Base-by-base conservation (phyloP, 2,329 filamentous ascomycete species). In the Verticillium klebahnii region DNA sequence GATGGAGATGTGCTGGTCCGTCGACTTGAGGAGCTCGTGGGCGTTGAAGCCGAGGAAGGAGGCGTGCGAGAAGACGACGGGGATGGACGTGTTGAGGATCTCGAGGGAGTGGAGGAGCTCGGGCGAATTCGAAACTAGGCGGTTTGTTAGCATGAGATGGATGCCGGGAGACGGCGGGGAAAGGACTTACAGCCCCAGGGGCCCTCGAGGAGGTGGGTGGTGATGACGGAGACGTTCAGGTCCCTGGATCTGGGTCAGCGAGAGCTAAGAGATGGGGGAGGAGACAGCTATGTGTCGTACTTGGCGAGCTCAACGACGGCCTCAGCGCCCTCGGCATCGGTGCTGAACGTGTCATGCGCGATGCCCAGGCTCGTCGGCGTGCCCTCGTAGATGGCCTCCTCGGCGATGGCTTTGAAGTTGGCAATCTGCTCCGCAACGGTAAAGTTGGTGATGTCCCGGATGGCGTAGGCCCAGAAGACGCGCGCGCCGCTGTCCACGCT, bases 1-100 rank as follows among this genome's bases (percentile, higher is more conserved):
- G 62, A 83, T 83, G 59, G 82, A 83, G 52, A 87, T 71, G 70
- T 81, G 81, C 58, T 85, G 78, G 69, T 86, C 81, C 2, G 77
- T 77, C 0, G 70, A 63, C 12, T 81, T 80, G 1, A 86, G 75
- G 0, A 83, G 72, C 1, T 70, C 60, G 0, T 73, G 72, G 15
- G 80, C 77, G 0, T 64, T 61, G 0, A 74, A 68, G 0, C 77
- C 78, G 19, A 84, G 68, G 69, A 75, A 82, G 15, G 72, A 74
- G 0, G 74, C 81, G 66, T 86, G 84, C 0, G 81, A 81, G 69
- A 86, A 80, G 59, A 86, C 73, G 3, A 85, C 70, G 0, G 83
- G 80, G 14, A 77, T 77, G 34, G 71, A 71, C 17, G 70, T 75
- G 66, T 82, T 78, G 4, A 83, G 75, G 57, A 78, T 65, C 1